Percentiles rank a stretch among this genome's conserved stretches.
These are phyloP conservation scores for Fusarium sp. DNA, from an alignment of 2,329 filamentous ascomycete species.

Conservation along the genomic window DNA sequence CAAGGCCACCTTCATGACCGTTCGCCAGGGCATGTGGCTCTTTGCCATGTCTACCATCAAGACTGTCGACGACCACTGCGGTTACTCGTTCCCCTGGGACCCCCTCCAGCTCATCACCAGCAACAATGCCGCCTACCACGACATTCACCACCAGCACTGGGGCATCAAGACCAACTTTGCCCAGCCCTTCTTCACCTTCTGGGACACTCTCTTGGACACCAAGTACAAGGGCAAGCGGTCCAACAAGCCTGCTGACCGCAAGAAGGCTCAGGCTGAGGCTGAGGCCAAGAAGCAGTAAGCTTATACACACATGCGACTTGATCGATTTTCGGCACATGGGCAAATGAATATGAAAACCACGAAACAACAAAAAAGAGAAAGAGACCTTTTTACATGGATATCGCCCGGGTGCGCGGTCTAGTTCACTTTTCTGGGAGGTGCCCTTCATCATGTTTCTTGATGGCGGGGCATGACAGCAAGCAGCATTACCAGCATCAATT, in stretches of 20 bases:
- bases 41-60: conserved; percentile 91
- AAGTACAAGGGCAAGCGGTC: conserved; percentile 74
- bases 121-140: conserved; percentile 96
- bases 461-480: conserved; percentile 32
- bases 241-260: conserved; percentile 51
- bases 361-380: conserved; percentile 22
- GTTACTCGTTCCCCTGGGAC: conserved; percentile 95
- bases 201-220: conserved; percentile 84
- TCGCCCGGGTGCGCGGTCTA: conserved; percentile 34
- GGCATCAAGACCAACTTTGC: conserved; percentile 96
- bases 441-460: conserved; percentile 32
- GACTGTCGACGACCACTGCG: conserved; percentile 97
- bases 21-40: conserved; percentile 86
- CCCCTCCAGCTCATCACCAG: conserved; percentile 89
- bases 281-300: conserved; percentile 29
- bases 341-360: conserved; percentile 29
- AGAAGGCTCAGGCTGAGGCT: conserved; percentile 35
- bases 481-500: conserved; percentile 27
- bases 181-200: conserved; percentile 94
- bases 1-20: conserved; percentile 80
- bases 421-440: conserved; percentile 16
- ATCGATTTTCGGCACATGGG: conserved; percentile 35
- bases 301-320: conserved; percentile 34
- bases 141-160: conserved; percentile 99
- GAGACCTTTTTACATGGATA: conserved; percentile 17